These are phyloP conservation scores for Candida michaelii DNA, from an alignment of 805 yeast genomes.

Conservation along the genomic window DNA sequence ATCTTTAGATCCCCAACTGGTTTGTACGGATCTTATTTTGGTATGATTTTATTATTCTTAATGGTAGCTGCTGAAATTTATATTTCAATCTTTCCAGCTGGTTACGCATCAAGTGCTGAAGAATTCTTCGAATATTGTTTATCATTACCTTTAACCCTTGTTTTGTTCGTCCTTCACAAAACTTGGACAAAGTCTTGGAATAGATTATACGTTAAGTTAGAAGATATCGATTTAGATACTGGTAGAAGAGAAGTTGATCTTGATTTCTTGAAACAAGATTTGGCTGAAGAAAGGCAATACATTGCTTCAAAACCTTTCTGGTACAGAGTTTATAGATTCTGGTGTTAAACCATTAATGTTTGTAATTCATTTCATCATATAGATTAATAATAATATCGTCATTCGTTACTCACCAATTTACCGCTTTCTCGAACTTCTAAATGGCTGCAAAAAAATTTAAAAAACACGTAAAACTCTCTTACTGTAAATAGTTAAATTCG, in stretches of 20 bases:
- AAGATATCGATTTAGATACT: conserved; percentile 42
- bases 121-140: conserved; percentile 54
- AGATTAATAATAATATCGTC: not conserved
- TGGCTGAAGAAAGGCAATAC: conserved; percentile 37
- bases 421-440: too few species aligned
- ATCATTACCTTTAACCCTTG: conserved; percentile 46
- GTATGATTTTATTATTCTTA: conserved; percentile 31
- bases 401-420: too few species aligned
- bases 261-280: conserved; percentile 39
- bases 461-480: not conserved
- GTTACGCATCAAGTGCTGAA: conserved; percentile 23
- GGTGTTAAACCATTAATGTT: conserved; percentile 24
- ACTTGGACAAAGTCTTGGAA: conserved; percentile 30
- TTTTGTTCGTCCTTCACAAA: conserved; percentile 46
- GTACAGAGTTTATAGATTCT: conserved; percentile 27
- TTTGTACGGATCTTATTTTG: conserved; percentile 35
- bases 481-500: not conserved
- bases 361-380: not conserved
- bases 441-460: not conserved
- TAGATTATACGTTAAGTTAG: conserved; percentile 28
- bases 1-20: conserved; percentile 37
- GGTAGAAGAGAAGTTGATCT: conserved; percentile 42
- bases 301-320: conserved; percentile 27
- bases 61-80: conserved; percentile 39
- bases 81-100: conserved; percentile 41